Base-by-base conservation (phyloP, 108 stramenopile genomes). In the Cyclotella choctawhatcheeana region DNA sequence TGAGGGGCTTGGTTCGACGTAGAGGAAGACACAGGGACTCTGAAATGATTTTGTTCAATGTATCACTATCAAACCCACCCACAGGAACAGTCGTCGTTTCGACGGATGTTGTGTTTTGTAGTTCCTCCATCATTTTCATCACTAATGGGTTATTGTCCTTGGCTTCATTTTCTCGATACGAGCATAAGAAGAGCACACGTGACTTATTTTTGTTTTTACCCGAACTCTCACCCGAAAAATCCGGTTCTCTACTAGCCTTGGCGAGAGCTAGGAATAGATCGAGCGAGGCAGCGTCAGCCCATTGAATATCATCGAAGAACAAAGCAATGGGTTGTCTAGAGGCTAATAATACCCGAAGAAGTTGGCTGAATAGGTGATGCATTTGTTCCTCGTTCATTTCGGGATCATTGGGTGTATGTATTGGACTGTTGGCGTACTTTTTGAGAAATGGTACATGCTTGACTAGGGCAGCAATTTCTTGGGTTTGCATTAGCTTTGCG, bases 281-380 rank as follows among this genome's bases (percentile, higher is more conserved):
- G 12, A 85, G 65, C 5, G 73, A 79, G 1, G 68, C 58, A 4
- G 61, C 40, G 67, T 89, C 88, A 6, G 84, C 82, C 88, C 88
- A 89, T 50, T 89, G 88, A 24, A 89, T 30, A 58, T 89, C 88
- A 61, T 87, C 86, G 21, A 84, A 26, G 68, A 89, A 82, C 44
- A 90, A 61, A 10, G 84, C 24, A 16, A 85, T 2, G 21, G 48
- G 7, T 32, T 56, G 62, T 22, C 29, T 34, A 18, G 45, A 43
- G 0, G 56, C 35, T 21, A 67, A 68, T 56, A 68, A 33, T 1
- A 43, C 66, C 45, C 31, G 37, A 32, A 64, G 43, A 26, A 76
- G 35, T 33, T 69, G 35, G 21, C 27, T 32, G 45, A 76, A 76
- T 17, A 69, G 53, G n/a, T 44, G 51, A 56, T 64, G 62, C 17